Evolutionary conservation across 352 stramenopile species (phyloP).

Genomic region (Globisporangium iwayamae): DNA sequence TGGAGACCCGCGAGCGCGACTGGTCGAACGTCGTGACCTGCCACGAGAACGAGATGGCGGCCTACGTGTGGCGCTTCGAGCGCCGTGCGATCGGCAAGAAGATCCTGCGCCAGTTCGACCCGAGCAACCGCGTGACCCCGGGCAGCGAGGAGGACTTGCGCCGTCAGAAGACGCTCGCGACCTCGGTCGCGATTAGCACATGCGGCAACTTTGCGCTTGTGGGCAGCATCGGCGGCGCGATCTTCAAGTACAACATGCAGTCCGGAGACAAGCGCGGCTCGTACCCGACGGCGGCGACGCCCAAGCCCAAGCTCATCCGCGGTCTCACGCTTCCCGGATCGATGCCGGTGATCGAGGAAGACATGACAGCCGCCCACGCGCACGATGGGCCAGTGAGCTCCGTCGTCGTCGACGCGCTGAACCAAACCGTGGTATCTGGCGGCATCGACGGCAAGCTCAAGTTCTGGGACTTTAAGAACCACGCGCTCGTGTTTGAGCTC

Average conservation of each 20-base stretch:
- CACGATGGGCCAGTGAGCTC: constrained; percentile 84
- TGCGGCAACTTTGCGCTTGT: constrained; percentile 96
- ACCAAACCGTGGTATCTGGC: constrained; percentile 73
- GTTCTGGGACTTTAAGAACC: constrained; percentile 89
- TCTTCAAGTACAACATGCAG: constrained; percentile 97
- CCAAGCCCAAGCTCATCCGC: constrained; percentile 59
- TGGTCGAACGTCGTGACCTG: constrained; percentile 95
- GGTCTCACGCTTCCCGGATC: constrained; percentile 59
- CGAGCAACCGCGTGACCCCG: constrained; percentile 52
- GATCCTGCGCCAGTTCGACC: constrained; percentile 87
- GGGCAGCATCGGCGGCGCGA: constrained; percentile 85
- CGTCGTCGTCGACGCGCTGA: constrained; percentile 86
- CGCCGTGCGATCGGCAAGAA: constrained; percentile 91
- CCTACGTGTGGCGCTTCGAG: constrained; percentile 94
- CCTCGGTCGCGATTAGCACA: constrained; percentile 70
- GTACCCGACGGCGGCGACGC: constrained; percentile 83
- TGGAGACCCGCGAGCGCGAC: constrained; percentile 85
- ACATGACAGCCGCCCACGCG: constrained; percentile 29
- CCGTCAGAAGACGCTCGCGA: constrained; percentile 63
- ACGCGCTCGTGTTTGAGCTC: constrained; percentile 63
- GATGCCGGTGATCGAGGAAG: constrained; percentile 28
- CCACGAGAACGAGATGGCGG: constrained; percentile 90
- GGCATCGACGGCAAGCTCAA: constrained; percentile 87
- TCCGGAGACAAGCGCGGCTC: constrained; percentile 89
- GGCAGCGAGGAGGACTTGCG: constrained; percentile 61